Base-by-base conservation (phyloP, 768 basidiomycete genomes). In the Astraeus odoratus region DNA sequence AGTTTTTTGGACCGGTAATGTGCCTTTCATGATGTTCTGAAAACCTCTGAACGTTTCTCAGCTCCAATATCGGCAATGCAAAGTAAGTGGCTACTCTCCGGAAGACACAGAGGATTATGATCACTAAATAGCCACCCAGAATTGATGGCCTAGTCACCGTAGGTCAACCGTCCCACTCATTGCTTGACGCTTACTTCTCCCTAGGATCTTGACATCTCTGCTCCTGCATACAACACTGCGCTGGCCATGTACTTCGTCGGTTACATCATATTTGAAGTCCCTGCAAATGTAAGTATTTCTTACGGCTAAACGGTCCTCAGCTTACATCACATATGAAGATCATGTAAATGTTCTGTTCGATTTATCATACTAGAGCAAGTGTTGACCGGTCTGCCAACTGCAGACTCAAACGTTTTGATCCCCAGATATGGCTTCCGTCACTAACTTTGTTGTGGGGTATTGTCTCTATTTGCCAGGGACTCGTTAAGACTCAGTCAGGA, bases 391-490 rank as follows among this genome's bases (percentile, higher is more conserved):
- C 30, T 22, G n/a, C 9, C 47, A 27, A 48, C 42, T 25, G 33
- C 27, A 78, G 77, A 39, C 60, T 83, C 47, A 83, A 81, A 54
- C 71, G 73, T 10, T 76, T 78, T 42, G 60, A 79, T 47, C 81
- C 78, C n/a, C 72, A 69, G 55, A 30, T 76, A 16, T 81, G 80
- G 81, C 64, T 82, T 1, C 78, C 80, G 3, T 69, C 71, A 2
- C 59, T 82, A n/a, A 81, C 78, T 9, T 59, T 82, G 6, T 47
- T 65, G 1, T 81, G 80, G 81, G 80, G 78, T 8, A 67, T 78
- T 9, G 73, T 71, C 19, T 75, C 74, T 41, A 60, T 77, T 29
- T 64, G 65, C 42, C 79, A 80, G 58, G 79, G 78, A 7, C 64
- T 84, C 9, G 67, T 82, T 35, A 72, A 56, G 1, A 73, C 76